Evolutionary conservation across 129 eudicot genomes (phyloP), one percentile per base, ranked within the genome.

Genomic region (Kitagawia praeruptora): DNA sequence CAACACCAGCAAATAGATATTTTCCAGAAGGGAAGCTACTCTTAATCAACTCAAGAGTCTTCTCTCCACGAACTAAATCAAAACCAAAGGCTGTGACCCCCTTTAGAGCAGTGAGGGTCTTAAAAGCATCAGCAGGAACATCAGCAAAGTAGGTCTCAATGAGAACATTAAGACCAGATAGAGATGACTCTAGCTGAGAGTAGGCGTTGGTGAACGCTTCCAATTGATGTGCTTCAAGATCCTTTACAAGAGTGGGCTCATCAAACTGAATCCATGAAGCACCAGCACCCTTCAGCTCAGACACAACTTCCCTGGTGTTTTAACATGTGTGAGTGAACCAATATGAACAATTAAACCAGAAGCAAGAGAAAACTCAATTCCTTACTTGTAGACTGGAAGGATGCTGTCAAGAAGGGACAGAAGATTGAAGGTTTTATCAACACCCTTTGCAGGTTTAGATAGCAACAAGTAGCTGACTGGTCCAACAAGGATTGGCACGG

Each of bases 361-460:
- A n/a, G 15, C 27, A 47, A 73, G 28, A 25, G 19, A n/a, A 51
- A 48, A 28, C 39, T 46, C 23, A 49, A 51, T 15, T 80, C 27
- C 92, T 76, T 83, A 94, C 98, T 89, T 92, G 91, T 94, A 94
- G 82, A 94, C 76, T 44, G 97, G 97, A 47, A 94, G 93, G 81
- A 94, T 91, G 77, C 89, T 91, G 89, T 90, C 96, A 67, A 94
- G 93, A 75, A 94, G 98, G 42, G 97, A 88, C 23, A 94, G 92
- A 84, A 89, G 92, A 61, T 87, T 78, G 86, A 94, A 94, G 11
- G 97, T 81, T 75, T 91, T 94, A 53, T 94, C 98, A 81, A 91
- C 97, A 84, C 96, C 98, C 93, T 91, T 94, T 58, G 98, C 98
- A 84, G 96, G 97, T 79, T 94, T 94, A 2, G 98, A 91, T 49